A percentile compares a stretch with the other conserved stretches of the same genome.
phyloP scores from a whole-genome alignment of 257 asterid species.

The Solanum medicagineum region DNA sequence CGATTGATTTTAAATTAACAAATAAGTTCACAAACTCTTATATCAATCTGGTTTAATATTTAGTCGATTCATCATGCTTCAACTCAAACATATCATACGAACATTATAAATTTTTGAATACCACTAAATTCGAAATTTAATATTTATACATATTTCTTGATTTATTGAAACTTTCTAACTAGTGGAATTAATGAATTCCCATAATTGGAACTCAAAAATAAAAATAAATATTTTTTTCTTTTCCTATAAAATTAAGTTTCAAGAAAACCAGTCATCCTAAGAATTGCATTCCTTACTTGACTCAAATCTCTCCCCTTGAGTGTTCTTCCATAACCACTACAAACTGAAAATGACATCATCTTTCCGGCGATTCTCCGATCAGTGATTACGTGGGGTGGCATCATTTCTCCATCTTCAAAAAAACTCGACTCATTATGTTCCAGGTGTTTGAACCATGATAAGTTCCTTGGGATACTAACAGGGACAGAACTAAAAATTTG shows the following conservation, averaged over 20 bases:
- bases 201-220: not conserved
- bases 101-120: too few species aligned
- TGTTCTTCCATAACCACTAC: slow-evolving; percentile 78
- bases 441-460: not conserved
- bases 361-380: slow-evolving; percentile 66
- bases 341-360: slow-evolving; percentile 60
- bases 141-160: not conserved
- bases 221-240: not conserved
- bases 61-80: not conserved
- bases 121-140: not conserved
- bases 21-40: not conserved
- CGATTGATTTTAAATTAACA: not conserved
- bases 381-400: slow-evolving; percentile 71
- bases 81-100: not conserved
- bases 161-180: not conserved
- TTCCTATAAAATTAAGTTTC: slow-evolving; percentile 27
- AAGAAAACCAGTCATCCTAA: slow-evolving; percentile 83
- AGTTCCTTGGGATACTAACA: not conserved
- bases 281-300: slow-evolving; percentile 55
- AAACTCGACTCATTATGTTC: not conserved
- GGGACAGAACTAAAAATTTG: not conserved
- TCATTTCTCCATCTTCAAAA: slow-evolving; percentile 30
- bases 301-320: slow-evolving; percentile 87
- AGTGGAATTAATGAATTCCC: not conserved
- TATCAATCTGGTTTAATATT: not conserved